phyloP scores from a whole-genome alignment of 805 yeast genomes.

The Zygosaccharomyces kombuchaensis region DNA sequence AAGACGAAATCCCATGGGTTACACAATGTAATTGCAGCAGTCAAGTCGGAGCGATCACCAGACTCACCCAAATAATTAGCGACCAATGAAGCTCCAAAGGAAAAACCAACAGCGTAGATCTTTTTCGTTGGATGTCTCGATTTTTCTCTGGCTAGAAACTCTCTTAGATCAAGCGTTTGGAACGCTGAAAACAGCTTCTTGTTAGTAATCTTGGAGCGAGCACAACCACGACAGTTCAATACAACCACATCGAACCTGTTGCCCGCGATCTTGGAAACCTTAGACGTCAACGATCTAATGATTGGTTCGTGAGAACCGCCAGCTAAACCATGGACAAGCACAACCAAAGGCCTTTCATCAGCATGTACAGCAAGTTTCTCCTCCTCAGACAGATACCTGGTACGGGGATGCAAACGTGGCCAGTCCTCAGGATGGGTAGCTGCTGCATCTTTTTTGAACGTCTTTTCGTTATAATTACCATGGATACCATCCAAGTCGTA shows the following conservation, averaged over 20 bases:
- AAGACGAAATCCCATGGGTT: constrained; percentile 71
- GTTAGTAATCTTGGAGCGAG: constrained; percentile 65
- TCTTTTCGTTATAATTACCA: constrained; percentile 22
- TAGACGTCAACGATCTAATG: constrained; percentile 50
- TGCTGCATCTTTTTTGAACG: constrained; percentile 32
- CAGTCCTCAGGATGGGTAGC: constrained; percentile 47
- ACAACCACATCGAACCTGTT: constrained; percentile 54
- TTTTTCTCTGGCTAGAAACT: constrained; percentile 48
- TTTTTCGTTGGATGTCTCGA: constrained; percentile 55
- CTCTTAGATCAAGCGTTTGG: constrained; percentile 65
- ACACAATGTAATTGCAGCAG: constrained; percentile 57
- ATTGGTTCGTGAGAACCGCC: constrained; percentile 80
- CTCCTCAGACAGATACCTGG: constrained; percentile 51
- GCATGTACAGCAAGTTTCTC: constrained; percentile 40
- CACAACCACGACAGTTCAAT: constrained; percentile 71
- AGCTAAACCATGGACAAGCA: constrained; percentile 67
- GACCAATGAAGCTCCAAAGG: constrained; percentile 66
- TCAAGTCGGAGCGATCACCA: constrained; percentile 46
- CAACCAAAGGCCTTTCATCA: constrained; percentile 48
- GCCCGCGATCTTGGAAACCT: constrained; percentile 39
- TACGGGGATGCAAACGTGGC: constrained; percentile 65
- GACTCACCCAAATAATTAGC: constrained; percentile 71
- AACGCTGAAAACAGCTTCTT: constrained; percentile 64
- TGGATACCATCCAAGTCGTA: constrained; percentile 17
- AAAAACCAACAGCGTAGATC: constrained; percentile 63